These are phyloP conservation scores for Populus tomentosa DNA, from an alignment of 441 rosid species.

Conservation along the genomic window DNA sequence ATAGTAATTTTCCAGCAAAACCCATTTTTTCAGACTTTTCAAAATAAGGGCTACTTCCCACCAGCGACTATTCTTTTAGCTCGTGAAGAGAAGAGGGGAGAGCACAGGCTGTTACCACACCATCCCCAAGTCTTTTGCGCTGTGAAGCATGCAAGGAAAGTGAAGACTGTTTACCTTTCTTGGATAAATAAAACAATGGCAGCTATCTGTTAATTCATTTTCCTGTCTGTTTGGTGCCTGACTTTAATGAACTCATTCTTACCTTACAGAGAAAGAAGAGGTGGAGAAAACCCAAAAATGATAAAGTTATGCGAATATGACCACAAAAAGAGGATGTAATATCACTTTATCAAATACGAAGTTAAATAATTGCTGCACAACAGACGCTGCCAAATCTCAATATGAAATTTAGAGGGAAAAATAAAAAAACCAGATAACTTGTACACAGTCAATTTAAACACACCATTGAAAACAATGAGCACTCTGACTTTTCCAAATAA, in stretches of 20 bases:
- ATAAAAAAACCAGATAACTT: background rate
- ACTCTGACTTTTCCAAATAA: background rate
- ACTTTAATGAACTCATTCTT: background rate
- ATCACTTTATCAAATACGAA: background rate
- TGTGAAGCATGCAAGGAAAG: background rate
- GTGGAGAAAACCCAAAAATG: background rate
- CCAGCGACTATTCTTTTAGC: background rate
- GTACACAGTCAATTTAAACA: background rate
- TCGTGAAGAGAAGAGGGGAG: background rate
- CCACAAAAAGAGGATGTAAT: background rate
- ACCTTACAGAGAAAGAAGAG: background rate
- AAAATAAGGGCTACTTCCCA: background rate
- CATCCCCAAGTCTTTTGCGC: background rate
- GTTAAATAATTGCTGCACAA: background rate
- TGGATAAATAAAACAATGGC: no score
- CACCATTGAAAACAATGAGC: background rate
- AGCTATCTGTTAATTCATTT: background rate
- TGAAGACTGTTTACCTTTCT: background rate
- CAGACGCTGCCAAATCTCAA: background rate
- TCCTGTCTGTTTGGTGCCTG: background rate
- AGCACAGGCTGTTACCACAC: background rate
- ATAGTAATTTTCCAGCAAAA: no score
- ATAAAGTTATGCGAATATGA: background rate
- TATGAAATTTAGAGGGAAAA: background rate
- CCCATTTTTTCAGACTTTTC: no score